A percentile compares a stretch with the other conserved stretches of the same genome.
Evolutionary conservation across 2,329 filamentous ascomycete genomes (phyloP).

Genomic region (Pyrenochaeta sp.): DNA sequence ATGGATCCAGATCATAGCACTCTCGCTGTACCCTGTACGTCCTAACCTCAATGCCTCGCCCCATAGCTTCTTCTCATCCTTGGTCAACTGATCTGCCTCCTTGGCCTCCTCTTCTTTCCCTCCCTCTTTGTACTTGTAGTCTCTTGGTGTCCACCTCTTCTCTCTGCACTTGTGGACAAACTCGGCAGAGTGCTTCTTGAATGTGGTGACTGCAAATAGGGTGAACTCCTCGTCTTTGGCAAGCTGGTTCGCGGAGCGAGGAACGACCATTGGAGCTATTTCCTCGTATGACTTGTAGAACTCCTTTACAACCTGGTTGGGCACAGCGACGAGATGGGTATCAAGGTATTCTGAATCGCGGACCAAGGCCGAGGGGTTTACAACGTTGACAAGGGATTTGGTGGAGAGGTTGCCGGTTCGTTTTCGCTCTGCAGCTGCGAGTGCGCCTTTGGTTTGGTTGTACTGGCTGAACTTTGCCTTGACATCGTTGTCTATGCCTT

Average conservation of each 20-base stretch:
- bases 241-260: conserved; percentile 81
- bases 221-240: conserved; percentile 89
- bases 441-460: conserved; percentile 85
- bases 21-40: conserved; percentile 93
- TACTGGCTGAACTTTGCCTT: conserved; percentile 95
- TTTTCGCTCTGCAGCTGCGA: conserved; percentile 81
- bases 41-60: conserved; percentile 87
- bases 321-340: conserved; percentile 91
- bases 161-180: conserved; percentile 93
- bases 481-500: conserved; percentile 93
- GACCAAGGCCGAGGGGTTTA: conserved; percentile 76
- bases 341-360: conserved; percentile 96
- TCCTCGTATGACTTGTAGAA: conserved; percentile 91
- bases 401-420: conserved; percentile 95
- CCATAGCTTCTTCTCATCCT: conserved; percentile 90
- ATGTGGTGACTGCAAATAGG: conserved; percentile 86
- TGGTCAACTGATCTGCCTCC: conserved; percentile 81
- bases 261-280: conserved; percentile 88
- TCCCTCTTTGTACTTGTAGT: conserved; percentile 92
- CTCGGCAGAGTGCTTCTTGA: conserved; percentile 88
- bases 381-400: conserved; percentile 88
- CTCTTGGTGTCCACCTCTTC: conserved; percentile 91
- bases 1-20: conserved; percentile 95
- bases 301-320: conserved; percentile 79
- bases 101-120: conserved; percentile 87